Evolutionary conservation across 371 early-diverging fungal genomes (phyloP).

Genomic region (Zopfochytrium polystomum): DNA sequence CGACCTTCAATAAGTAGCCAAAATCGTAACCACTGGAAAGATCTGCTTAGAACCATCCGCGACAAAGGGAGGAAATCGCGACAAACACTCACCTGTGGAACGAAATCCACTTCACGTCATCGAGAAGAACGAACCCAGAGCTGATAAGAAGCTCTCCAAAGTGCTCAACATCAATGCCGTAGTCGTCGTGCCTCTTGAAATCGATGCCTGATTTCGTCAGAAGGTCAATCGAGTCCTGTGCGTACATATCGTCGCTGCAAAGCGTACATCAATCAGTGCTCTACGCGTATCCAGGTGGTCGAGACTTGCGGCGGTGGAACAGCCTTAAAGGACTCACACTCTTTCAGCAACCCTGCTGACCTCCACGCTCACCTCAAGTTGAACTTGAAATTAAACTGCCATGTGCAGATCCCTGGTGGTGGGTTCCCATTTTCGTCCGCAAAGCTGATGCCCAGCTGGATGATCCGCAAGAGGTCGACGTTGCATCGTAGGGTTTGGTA

Average conservation of each 20-base stretch:
- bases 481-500: constrained; percentile 99
- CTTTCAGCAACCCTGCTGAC: too few relatives aligned
- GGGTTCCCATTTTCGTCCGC: constrained; percentile 89
- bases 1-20: constrained; percentile 96
- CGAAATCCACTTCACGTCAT: constrained; percentile 96
- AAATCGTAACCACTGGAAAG: constrained; percentile 93
- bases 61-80: too few relatives aligned
- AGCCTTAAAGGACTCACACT: constrained; percentile 46
- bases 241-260: constrained; percentile 94
- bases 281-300: not conserved
- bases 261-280: not conserved
- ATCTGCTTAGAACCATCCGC: too few relatives aligned
- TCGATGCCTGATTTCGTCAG: constrained; percentile 97
- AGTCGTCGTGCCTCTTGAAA: constrained; percentile 94
- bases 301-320: not conserved
- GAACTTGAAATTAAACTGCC: constrained; percentile 99
- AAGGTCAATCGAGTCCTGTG: constrained; percentile 98
- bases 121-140: constrained; percentile 92
- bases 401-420: constrained; percentile 90
- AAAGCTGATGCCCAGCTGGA: constrained; percentile 98
- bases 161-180: constrained; percentile 95
- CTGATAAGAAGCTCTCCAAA: constrained; percentile 98
- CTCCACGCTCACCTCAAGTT: too few relatives aligned
- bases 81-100: constrained; percentile 89
- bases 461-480: constrained; percentile 97